Base-by-base conservation (phyloP, 495 filamentous ascomycete species). In the Annulohypoxylon stygium region DNA sequence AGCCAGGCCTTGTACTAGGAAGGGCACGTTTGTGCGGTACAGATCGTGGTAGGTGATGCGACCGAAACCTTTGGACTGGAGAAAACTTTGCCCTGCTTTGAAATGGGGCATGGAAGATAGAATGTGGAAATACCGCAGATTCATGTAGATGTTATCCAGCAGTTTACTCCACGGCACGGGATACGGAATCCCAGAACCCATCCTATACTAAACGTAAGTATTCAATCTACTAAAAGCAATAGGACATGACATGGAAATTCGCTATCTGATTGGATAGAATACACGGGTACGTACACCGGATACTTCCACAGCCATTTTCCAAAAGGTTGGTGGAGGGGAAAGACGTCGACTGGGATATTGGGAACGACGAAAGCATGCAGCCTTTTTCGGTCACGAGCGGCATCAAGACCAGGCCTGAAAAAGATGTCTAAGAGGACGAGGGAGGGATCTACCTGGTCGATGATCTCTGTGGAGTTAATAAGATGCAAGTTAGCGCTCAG, bases 111-210 rank as follows among this genome's bases (percentile, higher is more conserved):
- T 69, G 5, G 55, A 53, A 6, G 63, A 2, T 45, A 74, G 33
- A 26, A 30, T 54, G 6, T 37, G 67, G 16, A 75, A 55, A 6
- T 66, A 65, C 12, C 61, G 53, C 23, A 74, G 71, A 41, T 71
- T 78, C 48, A 82, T 75, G 47, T 82, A 82, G 73, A 83, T 79
- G 51, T 87, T 88, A n/a, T 81, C 69, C 2, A 79, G 81, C 33
- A 87, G 75, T n/a, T 81, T 66, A 55, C 76, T 80, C 78, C 76
- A 83, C 0, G 85, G 84, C 1, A 88, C 72, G 14, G 85, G 86
- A 61, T 84, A 88, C 0, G 83, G 78, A 59, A 83, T 86, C 2
- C 83, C 86, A 5, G 86, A 85, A 81, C 78, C 33, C 83, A 84
- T 30, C 33, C 10, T 25, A 7, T 2, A 39, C 30, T 6, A 39